Evolutionary conservation across 495 filamentous ascomycete species (phyloP).

Genomic region (Paragyromitra xinjiangensis): DNA sequence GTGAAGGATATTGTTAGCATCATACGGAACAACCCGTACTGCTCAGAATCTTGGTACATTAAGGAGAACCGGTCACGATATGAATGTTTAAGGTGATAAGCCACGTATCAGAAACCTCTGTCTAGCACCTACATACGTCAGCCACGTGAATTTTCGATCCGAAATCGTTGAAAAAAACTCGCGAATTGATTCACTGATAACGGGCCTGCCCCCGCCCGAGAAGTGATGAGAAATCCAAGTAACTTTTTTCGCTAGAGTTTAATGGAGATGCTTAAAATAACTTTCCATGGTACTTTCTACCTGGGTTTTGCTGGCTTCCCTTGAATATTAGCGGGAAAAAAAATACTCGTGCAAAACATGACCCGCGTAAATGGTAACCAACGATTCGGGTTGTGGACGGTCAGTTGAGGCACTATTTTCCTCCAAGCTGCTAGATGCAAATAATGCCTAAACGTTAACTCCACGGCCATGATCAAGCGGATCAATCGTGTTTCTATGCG

Average conservation of each 20-base stretch:
- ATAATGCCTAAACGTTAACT: background rate
- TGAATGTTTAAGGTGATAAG: constrained; percentile 18
- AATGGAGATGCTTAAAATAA: background rate
- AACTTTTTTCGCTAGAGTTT: background rate
- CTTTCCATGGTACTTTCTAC: constrained; percentile 5
- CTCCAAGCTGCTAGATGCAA: background rate
- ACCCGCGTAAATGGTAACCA: background rate
- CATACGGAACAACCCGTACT: constrained; percentile 6
- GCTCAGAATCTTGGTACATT: constrained; percentile 31
- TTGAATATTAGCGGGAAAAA: background rate
- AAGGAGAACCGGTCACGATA: constrained; percentile 24
- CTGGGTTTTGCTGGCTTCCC: background rate
- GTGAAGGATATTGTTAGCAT: constrained; percentile 24
- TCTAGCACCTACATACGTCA: constrained; percentile 18
- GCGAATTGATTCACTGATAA: constrained; percentile 5
- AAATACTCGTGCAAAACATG: background rate
- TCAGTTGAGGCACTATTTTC: background rate
- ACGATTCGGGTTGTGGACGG: background rate
- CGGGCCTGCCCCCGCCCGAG: background rate
- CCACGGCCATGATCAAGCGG: background rate
- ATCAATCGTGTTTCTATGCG: background rate
- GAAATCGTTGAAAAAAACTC: constrained; percentile 6
- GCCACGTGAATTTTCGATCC: constrained; percentile 29
- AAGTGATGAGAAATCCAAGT: background rate
- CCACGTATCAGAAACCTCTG: constrained; percentile 8